Base-by-base conservation (phyloP, 2,329 filamentous ascomycete genomes). In the Aspergillus pseudotamarii region DNA sequence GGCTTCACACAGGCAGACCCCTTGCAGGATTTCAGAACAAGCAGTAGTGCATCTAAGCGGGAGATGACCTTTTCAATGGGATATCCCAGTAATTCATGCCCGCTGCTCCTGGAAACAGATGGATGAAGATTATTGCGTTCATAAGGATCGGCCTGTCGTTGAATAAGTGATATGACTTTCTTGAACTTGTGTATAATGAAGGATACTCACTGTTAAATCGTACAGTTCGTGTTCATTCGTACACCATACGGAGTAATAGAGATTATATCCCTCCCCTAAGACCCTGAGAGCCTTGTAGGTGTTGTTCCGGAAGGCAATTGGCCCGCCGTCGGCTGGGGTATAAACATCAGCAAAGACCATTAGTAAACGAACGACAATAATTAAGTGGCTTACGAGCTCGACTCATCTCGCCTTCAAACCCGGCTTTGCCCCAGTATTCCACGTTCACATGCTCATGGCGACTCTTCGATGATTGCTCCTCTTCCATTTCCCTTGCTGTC, bases 161-260 rank as follows among this genome's bases (percentile, higher is more conserved):
- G 3, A 59, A 41, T 36, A 3, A 51, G 46, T 26, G 14, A 8
- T 6, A 19, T 6, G 6, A 9, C 8, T 0, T 5, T 0, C 6
- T 1, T 36, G 34, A 23, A 34, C 3, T 5, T 11, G 16, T 9
- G 14, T 10, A 0, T 12, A 45, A 34, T 2, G 43, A 12, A 12
- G 3, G 2, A 46, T 28, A 26, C 10, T 61, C 23, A 62, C 56
- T 34, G 21, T 67, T 4, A 74, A 34, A 45, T 77, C 72, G 57
- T 78, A 77, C 1, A 76, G 64, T 48, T 78, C 71, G 58, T 76
- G 73, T 45, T 76, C 75, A 8, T 73, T 73, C 19, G 58, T 75
- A 57, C 75, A 78, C 73, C 73, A 76, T 1, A 77, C 74, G 1
- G 71, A 73, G 59, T 78, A 78, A 57, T 74, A 76, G 3, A 78